Percentiles rank a stretch among this genome's conserved stretches.
These are phyloP conservation scores for Salix suchowensis DNA, from an alignment of 345 rosid species.

Conservation along the genomic window DNA sequence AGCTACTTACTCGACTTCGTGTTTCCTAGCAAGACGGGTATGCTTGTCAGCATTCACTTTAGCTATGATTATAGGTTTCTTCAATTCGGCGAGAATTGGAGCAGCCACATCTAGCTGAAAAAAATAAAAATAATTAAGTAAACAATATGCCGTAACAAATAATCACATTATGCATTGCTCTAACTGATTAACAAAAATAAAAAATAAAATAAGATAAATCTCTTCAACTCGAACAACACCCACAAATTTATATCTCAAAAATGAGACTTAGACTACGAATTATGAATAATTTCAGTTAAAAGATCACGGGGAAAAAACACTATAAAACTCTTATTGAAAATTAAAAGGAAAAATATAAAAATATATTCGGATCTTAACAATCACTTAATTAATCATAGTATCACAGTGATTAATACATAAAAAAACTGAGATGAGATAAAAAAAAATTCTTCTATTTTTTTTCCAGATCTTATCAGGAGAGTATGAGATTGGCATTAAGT, in stretches of 20 bases:
- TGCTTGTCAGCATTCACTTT: slow-evolving; percentile 86
- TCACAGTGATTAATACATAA: not conserved
- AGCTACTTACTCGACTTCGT: slow-evolving; percentile 66
- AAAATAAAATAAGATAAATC: not conserved
- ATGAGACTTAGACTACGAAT: not conserved
- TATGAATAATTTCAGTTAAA: not conserved
- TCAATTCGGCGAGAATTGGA: slow-evolving; percentile 59
- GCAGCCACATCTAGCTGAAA: slow-evolving; percentile 92
- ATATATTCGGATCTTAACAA: too few relatives aligned
- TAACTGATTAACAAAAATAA: not conserved
- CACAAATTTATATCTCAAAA: not conserved
- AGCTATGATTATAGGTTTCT: slow-evolving; percentile 71
- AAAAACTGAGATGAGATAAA: not conserved
- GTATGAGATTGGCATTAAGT: not conserved
- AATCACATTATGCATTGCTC: not conserved
- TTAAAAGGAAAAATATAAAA: too few relatives aligned
- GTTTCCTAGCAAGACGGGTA: slow-evolving; percentile 59
- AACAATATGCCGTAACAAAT: not conserved
- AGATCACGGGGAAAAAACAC: too few relatives aligned
- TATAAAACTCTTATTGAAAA: too few relatives aligned
- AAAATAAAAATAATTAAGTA: slow-evolving; percentile 5
- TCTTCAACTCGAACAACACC: not conserved
- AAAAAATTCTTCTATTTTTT: not conserved
- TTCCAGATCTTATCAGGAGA: too few relatives aligned
- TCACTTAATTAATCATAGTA: too few relatives aligned